Percentiles rank a stretch among this genome's conserved stretches.
Conservation (phyloP, 805 yeast species). For the Saturnispora kantuleensis region DNA sequence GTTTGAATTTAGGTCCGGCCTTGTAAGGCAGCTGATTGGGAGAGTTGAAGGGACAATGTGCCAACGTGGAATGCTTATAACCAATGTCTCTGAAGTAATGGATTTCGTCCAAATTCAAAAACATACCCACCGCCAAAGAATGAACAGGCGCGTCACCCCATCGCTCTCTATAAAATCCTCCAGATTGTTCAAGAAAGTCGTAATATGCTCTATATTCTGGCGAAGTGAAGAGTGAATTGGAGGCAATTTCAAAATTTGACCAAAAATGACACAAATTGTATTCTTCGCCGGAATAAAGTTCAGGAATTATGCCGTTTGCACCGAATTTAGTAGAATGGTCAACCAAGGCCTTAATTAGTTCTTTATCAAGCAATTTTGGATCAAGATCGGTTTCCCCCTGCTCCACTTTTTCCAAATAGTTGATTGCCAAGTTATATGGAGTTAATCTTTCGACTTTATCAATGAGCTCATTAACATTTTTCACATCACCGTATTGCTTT, state of each 20-base stretch:
- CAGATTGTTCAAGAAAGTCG: slow-evolving; percentile 53
- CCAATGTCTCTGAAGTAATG: slow-evolving; percentile 94
- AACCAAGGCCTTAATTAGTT: slow-evolving; percentile 30
- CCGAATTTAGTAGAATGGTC: slow-evolving; percentile 28
- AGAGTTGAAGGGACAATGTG: slow-evolving; percentile 74
- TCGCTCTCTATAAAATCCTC: slow-evolving; percentile 84
- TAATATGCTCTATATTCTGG: slow-evolving; percentile 59
- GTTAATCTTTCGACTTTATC: slow-evolving; percentile 17
- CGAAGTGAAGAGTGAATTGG: slow-evolving; percentile 63
- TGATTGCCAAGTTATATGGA: slow-evolving; percentile 20
- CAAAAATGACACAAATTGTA: slow-evolving; percentile 83
- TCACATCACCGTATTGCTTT: slow-evolving; percentile 21
- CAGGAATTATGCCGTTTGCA: slow-evolving; percentile 31
- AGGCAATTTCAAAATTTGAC: slow-evolving; percentile 90
- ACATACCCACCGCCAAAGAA: slow-evolving; percentile 74
- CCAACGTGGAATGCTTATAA: slow-evolving; percentile 68
- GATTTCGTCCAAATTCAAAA: slow-evolving; percentile 55
- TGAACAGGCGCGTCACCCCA: slow-evolving; percentile 99
- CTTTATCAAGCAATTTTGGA: slow-evolving; percentile 17
- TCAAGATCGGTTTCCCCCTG: background rate
- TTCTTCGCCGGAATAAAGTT: slow-evolving; percentile 54
- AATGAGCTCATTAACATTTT: slow-evolving; percentile 21
- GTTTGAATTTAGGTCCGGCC: slow-evolving; percentile 27
- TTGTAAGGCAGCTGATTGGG: slow-evolving; percentile 40
- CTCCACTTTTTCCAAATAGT: background rate